phyloP scores from a whole-genome alignment of 208 protist species.

The Trypanosomatidae sp. region DNA sequence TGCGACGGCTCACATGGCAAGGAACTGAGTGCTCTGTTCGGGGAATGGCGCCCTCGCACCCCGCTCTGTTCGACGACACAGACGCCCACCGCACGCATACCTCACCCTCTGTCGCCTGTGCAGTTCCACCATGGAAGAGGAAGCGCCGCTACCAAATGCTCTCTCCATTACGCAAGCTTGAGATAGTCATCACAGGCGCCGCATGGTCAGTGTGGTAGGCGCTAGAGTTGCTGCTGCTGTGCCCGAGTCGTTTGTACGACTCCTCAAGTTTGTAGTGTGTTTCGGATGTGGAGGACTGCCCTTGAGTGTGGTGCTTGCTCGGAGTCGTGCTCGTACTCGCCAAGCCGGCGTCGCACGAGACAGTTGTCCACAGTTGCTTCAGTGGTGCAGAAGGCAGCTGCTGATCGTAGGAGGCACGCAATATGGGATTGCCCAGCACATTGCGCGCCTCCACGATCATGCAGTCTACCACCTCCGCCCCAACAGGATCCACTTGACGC shows the following conservation, averaged over 20 bases:
- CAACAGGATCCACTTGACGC: conserved; percentile 44
- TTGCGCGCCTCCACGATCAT: conserved; percentile 84
- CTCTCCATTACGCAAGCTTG: conserved; percentile 13
- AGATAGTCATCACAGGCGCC: conserved; percentile 23
- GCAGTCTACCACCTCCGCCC: conserved; percentile 63
- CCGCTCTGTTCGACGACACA: background rate
- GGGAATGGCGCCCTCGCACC: background rate
- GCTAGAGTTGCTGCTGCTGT: conserved; percentile 25
- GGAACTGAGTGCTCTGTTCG: background rate
- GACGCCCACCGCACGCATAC: background rate
- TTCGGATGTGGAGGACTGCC: conserved; percentile 30
- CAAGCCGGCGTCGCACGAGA: background rate
- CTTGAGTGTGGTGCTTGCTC: conserved; percentile 37
- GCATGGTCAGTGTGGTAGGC: conserved; percentile 17
- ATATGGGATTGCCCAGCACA: conserved; percentile 59
- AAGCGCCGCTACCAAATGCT: conserved; percentile 18
- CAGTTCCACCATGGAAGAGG: background rate
- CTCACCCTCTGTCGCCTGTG: background rate
- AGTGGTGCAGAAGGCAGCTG: conserved; percentile 25
- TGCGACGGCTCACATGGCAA: background rate
- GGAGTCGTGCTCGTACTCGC: conserved; percentile 26
- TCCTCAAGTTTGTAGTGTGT: conserved; percentile 6
- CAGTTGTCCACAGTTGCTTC: conserved; percentile 27
- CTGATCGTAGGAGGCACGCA: conserved; percentile 74
- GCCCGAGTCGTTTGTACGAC: conserved; percentile 3